phyloP scores from a whole-genome alignment of 305 asterid species.

The Plantago coronopus region DNA sequence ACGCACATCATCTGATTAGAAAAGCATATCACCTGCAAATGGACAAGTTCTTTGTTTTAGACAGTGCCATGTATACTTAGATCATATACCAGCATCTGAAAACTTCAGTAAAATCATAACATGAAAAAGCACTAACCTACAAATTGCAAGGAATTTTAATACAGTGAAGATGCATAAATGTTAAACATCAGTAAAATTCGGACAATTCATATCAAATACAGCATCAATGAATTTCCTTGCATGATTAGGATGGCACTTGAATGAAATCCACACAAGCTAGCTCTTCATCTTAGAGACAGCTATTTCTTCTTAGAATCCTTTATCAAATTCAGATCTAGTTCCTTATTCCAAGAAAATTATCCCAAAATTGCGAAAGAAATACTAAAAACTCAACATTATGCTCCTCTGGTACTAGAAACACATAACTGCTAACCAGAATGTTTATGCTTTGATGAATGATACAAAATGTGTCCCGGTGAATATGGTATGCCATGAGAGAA shows the following conservation, averaged over 20 bases:
- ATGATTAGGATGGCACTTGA: too few species aligned
- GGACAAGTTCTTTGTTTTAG: constrained; percentile 11
- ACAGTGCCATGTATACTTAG: neutral
- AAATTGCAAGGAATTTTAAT: too few species aligned
- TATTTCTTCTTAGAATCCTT: neutral
- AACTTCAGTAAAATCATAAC: too few species aligned
- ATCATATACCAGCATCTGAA: neutral
- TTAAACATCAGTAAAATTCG: too few species aligned
- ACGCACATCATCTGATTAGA: constrained; percentile 26
- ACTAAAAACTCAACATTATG: neutral
- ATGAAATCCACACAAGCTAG: neutral
- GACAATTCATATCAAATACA: too few species aligned
- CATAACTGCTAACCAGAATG: neutral
- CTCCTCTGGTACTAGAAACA: neutral
- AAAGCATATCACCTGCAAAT: constrained; percentile 33
- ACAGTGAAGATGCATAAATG: too few species aligned
- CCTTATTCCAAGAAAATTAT: too few species aligned
- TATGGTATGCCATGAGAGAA: neutral
- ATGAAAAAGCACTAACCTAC: too few species aligned
- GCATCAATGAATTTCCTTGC: too few species aligned
- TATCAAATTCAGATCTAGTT: neutral
- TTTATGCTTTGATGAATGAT: neutral
- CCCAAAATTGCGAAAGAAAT: neutral
- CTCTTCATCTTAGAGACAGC: too few species aligned
- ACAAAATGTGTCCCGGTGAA: too few species aligned